phyloP scores from a whole-genome alignment of 129 eudicot species.

The Cynara cardunculus region DNA sequence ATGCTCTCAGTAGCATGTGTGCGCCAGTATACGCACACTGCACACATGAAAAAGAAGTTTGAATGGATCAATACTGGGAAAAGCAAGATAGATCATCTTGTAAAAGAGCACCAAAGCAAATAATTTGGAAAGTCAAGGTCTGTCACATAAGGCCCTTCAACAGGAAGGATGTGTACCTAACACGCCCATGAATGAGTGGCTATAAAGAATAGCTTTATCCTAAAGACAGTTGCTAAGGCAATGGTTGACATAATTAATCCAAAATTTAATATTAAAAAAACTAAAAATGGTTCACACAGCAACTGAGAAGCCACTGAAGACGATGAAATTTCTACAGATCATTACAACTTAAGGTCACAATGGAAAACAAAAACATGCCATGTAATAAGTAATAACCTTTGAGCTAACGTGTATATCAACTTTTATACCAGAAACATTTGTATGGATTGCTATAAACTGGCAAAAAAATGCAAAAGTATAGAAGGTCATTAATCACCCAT shows the following conservation, averaged over 20 bases:
- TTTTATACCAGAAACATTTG: background rate
- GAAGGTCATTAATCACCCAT: background rate
- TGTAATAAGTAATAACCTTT: background rate
- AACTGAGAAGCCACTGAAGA: constrained; percentile 1
- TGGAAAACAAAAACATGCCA: background rate
- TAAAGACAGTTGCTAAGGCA: background rate
- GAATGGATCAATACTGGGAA: background rate
- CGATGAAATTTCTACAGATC: background rate
- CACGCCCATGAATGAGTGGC: background rate
- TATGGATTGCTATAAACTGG: background rate
- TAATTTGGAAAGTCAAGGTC: background rate
- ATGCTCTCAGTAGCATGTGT: background rate
- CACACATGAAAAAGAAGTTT: background rate
- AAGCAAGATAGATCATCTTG: background rate
- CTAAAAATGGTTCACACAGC: background rate
- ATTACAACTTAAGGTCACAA: background rate
- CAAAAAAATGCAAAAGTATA: background rate
- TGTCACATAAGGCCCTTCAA: background rate
- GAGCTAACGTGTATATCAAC: background rate
- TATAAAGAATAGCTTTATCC: background rate
- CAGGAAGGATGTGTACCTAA: background rate
- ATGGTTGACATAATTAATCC: background rate
- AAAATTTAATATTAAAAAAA: background rate
- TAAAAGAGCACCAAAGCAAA: background rate
- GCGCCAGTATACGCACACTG: background rate